Conservation (phyloP, 768 basidiomycete species). For the Agrocybe chaxingu region DNA sequence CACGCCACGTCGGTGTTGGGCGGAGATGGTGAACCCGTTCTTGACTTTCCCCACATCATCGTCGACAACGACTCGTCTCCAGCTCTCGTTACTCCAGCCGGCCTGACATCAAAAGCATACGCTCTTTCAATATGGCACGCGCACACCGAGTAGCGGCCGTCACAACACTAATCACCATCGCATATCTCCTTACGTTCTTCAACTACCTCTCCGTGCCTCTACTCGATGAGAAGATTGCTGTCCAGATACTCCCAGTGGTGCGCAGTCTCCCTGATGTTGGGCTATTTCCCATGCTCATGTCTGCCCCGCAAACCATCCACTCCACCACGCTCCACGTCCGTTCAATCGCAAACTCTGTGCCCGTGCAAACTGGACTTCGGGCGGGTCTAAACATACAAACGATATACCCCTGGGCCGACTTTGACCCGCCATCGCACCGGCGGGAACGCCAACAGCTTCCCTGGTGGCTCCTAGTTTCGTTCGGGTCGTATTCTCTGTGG, state of each 20-base stretch:
- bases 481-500: slow-evolving; percentile 77
- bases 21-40: no score
- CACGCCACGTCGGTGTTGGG: neutral
- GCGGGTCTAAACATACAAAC: no score
- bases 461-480: slow-evolving; percentile 79
- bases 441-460: slow-evolving; percentile 49
- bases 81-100: slow-evolving; percentile 7
- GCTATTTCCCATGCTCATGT: neutral
- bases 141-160: slow-evolving; percentile 51
- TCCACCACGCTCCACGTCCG: neutral
- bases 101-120: slow-evolving; percentile 4
- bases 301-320: neutral
- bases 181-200: slow-evolving; percentile 60
- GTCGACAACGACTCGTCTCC: neutral
- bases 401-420: no score
- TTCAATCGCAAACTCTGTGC: neutral
- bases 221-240: slow-evolving; percentile 39
- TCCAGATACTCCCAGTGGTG: slow-evolving; percentile 59
- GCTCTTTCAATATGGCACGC: slow-evolving; percentile 48
- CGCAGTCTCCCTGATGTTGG: slow-evolving; percentile 20
- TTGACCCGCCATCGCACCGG: no score
- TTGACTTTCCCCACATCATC: no score
- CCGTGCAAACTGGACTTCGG: neutral
- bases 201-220: slow-evolving; percentile 54
- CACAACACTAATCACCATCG: slow-evolving; percentile 35